Percentiles rank a stretch among this genome's conserved stretches.
These are phyloP conservation scores for Ogataea nonfermentans DNA, from an alignment of 805 yeast genomes.

Conservation along the genomic window DNA sequence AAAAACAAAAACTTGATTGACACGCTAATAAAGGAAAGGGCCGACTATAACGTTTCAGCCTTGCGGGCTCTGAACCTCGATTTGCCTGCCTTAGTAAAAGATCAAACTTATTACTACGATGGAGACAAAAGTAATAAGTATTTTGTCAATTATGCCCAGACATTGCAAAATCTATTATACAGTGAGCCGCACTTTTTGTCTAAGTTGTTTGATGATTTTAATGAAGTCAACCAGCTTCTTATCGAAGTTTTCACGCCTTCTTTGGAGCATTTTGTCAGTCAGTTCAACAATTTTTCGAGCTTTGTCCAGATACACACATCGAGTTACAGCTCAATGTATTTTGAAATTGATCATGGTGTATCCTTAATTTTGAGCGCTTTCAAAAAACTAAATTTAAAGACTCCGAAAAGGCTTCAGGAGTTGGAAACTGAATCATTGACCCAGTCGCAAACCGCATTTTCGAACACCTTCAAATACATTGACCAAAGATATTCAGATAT, in stretches of 20 bases:
- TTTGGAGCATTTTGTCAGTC: slow-evolving; percentile 39
- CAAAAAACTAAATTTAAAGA: slow-evolving; percentile 16
- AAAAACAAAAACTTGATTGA: slow-evolving; percentile 32
- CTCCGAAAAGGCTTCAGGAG: slow-evolving; percentile 16
- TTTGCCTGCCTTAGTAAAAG: slow-evolving; percentile 26
- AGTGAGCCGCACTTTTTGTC: slow-evolving; percentile 23
- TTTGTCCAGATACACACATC: slow-evolving; percentile 42
- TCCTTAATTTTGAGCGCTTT: slow-evolving; percentile 14
- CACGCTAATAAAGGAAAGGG: slow-evolving; percentile 42
- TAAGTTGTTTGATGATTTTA: slow-evolving; percentile 36
- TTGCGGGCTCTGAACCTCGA: slow-evolving; percentile 47
- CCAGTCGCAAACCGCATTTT: slow-evolving; percentile 41
- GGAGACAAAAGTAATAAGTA: slow-evolving; percentile 22
- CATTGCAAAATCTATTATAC: slow-evolving; percentile 12
- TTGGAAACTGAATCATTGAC: slow-evolving; percentile 3
- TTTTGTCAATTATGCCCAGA: slow-evolving; percentile 21
- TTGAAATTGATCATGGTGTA: slow-evolving; percentile 44
- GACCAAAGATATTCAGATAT: slow-evolving; percentile 44
- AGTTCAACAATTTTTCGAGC: slow-evolving; percentile 38
- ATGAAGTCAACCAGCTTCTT: slow-evolving; percentile 46
- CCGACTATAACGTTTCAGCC: slow-evolving; percentile 39
- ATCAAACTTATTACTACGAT: slow-evolving; percentile 32
- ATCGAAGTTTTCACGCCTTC: slow-evolving; percentile 54
- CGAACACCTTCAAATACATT: slow-evolving; percentile 55
- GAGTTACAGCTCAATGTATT: slow-evolving; percentile 50